Evolutionary conservation across 2,329 filamentous ascomycete species (phyloP).

Genomic region (Lasiodiplodia sp.): DNA sequence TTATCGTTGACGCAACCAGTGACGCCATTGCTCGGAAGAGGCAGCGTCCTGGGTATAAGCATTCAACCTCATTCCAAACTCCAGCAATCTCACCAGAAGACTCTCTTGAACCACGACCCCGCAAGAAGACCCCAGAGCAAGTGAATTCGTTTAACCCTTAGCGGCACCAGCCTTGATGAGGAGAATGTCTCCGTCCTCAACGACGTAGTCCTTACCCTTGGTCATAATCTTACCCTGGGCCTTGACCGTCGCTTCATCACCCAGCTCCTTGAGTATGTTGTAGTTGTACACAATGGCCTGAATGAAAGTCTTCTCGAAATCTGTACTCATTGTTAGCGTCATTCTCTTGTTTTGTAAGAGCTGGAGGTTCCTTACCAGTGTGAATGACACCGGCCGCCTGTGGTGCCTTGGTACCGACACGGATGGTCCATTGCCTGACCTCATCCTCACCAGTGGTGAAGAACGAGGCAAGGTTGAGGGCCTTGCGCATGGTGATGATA

Average conservation of each 20-base stretch:
- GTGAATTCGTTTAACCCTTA: constrained; percentile 62
- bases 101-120: constrained; percentile 23
- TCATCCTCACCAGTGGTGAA: constrained; percentile 97
- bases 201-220: constrained; percentile 96
- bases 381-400: constrained; percentile 98
- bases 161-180: constrained; percentile 90
- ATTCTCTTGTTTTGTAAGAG: constrained; percentile 19
- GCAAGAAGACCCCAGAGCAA: constrained; percentile 11
- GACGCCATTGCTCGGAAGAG: constrained; percentile 28
- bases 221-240: constrained; percentile 97
- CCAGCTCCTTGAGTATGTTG: constrained; percentile 78
- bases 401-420: constrained; percentile 95
- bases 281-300: constrained; percentile 96
- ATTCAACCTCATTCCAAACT: constrained; percentile 24
- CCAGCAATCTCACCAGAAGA: constrained; percentile 9
- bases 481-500: constrained; percentile 90
- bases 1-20: constrained; percentile 24
- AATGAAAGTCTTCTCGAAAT: constrained; percentile 99
- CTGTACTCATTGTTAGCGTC: constrained; percentile 46
- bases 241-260: constrained; percentile 88
- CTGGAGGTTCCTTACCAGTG: constrained; percentile 56
- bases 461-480: constrained; percentile 89
- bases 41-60: constrained; percentile 30
- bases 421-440: constrained; percentile 97
- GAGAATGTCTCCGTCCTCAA: constrained; percentile 82